Evolutionary conservation across 2,329 filamentous ascomycete genomes (phyloP), one percentile per base, ranked within the genome.

Genomic region (Pleomassaria siparia): DNA sequence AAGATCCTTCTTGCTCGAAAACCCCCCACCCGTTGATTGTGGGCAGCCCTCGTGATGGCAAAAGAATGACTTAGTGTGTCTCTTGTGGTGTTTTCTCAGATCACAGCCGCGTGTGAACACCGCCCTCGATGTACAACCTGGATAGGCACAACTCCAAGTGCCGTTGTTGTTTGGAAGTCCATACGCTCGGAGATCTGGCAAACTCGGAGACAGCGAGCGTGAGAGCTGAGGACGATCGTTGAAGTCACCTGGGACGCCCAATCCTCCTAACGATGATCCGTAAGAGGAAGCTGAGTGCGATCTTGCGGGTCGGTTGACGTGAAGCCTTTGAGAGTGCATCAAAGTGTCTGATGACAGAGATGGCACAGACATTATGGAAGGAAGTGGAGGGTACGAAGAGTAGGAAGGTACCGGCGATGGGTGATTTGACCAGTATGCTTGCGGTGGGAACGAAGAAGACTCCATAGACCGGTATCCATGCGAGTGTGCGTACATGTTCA

Each of bases 1-100:
- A 16, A 81, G 76, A 53, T 85, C 82, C 58, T 85, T 85, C 61
- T 83, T 83, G 59, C 79, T 82, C 6, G 80, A 83, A 60, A 84
- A 85, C 0, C 82, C 81, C 25, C 80, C 80, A 28, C 76, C 75
- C 2, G 70, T 73, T 9, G 79, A 72, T 56, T 84, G 80, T 11
- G 80, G 79, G 60, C 82, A 85, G 11, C 80, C 79, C 40, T 78
- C 72, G 48, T 82, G 74, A 4, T 80, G 78, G 63, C 82, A 85
- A 63, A 82, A 84, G 44, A 84, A 77, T 13, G 80, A 75, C 56
- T 84, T 84, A 22, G 76, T 80, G 63, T 85, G 82, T 12, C 82
- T 73, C 60, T 83, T 83, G 71, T 79, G 83, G 60, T 85, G 82
- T 59, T 85, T 85, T 22, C 82, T 74, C 15, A 85, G 70, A 62